Conservation (phyloP, 257 asterid genomes). For the Ophiorrhiza pumila region DNA sequence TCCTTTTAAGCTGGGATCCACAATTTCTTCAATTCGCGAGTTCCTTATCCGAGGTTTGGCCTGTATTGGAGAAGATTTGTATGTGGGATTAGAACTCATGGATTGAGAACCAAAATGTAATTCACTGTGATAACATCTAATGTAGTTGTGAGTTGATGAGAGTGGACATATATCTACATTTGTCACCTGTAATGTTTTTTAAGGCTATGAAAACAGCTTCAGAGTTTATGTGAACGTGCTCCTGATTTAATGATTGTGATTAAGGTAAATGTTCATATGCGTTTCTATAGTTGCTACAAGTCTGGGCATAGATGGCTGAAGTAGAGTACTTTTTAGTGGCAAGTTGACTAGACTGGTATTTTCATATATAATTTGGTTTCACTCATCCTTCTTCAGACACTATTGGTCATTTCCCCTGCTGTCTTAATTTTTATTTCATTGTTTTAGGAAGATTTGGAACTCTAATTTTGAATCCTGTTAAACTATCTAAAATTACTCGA, state of each 20-base stretch:
- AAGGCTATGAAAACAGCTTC: background rate
- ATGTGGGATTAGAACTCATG: constrained; percentile 10
- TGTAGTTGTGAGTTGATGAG: background rate
- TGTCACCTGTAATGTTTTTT: too few relatives aligned
- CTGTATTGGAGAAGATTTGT: constrained; percentile 30
- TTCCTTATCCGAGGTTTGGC: constrained; percentile 77
- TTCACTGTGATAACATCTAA: background rate
- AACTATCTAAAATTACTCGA: background rate
- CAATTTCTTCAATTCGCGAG: constrained; percentile 61
- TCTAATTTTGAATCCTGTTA: background rate
- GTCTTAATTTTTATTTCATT: background rate
- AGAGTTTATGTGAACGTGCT: background rate
- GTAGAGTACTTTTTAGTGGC: background rate
- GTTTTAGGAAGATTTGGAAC: background rate
- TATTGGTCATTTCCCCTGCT: background rate
- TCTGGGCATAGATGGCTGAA: background rate
- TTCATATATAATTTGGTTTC: background rate
- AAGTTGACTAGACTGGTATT: background rate
- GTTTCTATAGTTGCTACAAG: background rate
- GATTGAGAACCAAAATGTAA: background rate
- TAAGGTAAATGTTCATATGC: background rate
- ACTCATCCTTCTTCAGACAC: background rate
- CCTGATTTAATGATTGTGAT: background rate
- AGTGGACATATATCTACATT: background rate
- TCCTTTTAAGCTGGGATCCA: constrained; percentile 46